Evolutionary conservation across 1,139 yeast species (phyloP), one percentile per base, ranked within the genome.

Genomic region (Zygosaccharomyces sapae): DNA sequence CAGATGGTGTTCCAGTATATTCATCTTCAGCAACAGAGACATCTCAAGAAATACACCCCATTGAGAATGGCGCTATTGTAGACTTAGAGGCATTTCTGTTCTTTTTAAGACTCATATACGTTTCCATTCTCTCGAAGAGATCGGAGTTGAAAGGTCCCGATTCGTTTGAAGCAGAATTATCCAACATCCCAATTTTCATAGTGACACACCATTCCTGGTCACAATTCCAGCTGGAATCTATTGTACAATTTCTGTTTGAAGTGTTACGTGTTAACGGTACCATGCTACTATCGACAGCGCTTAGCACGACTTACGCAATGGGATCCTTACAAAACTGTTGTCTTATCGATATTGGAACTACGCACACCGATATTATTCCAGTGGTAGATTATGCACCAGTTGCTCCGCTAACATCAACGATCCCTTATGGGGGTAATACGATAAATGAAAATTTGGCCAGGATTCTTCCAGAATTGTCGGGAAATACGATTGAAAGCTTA

Each of bases 291-390:
- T 89, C 95, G 46, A 70, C 77, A 33, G 73, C 92, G 1, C 69
- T 89, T 40, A 86, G 90, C 4, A 73, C 90, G 1, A 73, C 84
- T 10, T 89, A 82, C 66, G 94, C 96, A 0, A 76, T 83, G 62
- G 82, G 83, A 7, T 81, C 83, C 2, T 69, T 75, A 52, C 71
- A 74, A 27, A 70, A 81, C 13, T 77, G 92, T 1, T 68, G 84
- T 34, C 87, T 92, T 18, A 80, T 92, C 40, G 95, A 92, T 65
- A 75, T 92, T 38, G 97, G 97, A 18, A 72, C 74, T 50, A 79
- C 82, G 36, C 78, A 81, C 56, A 79, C 88, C 1, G 96, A 88
- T 62, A 73, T 92, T 34, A 75, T 83, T 4, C 94, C 96, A 1
- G 79, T 90, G 20, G 68, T 86, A 40, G 94, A 86, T 49, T 86